Percentiles rank a stretch among this genome's conserved stretches.
phyloP scores from a whole-genome alignment of 176 grass and related monocot genomes.

The Microstegium vimineum region DNA sequence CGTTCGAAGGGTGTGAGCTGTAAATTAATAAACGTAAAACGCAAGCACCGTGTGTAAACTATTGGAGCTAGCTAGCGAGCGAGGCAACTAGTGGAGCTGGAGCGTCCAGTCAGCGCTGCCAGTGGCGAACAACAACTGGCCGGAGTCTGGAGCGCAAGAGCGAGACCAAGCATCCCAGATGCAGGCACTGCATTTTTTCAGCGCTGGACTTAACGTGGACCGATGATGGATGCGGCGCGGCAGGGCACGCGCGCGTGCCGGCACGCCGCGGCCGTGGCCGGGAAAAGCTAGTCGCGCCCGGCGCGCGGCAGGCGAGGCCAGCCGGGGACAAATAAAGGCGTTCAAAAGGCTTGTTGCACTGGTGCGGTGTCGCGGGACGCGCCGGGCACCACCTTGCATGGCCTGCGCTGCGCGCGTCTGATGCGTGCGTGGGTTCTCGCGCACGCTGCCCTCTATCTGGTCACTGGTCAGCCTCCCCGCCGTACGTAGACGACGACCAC shows the following conservation, averaged over 20 bases:
- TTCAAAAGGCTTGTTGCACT: conserved; percentile 2
- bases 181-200: neutral
- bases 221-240: neutral
- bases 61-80: no score
- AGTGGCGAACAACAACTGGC: no score
- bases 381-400: neutral
- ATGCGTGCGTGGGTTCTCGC: no score
- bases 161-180: no score
- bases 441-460: neutral
- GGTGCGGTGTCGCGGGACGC: conserved; percentile 3
- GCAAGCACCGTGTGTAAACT: no score
- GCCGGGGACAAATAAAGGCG: neutral
- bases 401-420: no score
- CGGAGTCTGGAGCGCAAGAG: no score
- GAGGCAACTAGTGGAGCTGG: no score
- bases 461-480: neutral
- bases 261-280: neutral
- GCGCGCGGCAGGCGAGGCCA: neutral
- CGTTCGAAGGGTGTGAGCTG: no score
- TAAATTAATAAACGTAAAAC: no score
- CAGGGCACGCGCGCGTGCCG: neutral
- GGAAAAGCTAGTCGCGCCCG: neutral
- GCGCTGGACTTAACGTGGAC: no score
- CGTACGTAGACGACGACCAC: neutral
- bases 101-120: no score